Evolutionary conservation across 2,329 filamentous ascomycete species (phyloP).

Genomic region (Coleophoma crateriformis): DNA sequence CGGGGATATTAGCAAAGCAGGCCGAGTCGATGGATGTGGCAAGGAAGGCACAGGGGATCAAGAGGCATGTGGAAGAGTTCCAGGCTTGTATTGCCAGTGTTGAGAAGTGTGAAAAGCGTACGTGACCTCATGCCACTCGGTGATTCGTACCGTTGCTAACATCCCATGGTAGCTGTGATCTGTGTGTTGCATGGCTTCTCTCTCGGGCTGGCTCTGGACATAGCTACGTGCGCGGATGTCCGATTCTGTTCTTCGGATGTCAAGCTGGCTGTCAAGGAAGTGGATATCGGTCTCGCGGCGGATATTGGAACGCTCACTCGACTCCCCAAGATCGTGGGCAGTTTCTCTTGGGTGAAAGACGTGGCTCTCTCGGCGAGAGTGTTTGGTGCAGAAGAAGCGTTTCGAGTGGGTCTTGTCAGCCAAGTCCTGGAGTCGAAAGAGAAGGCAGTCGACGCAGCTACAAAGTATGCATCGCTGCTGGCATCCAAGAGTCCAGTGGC

Average conservation of each 20-base stretch:
- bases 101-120: constrained; percentile 85
- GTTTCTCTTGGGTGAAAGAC: constrained; percentile 72
- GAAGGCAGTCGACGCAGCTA: constrained; percentile 53
- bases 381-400: constrained; percentile 64
- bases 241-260: constrained; percentile 56
- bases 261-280: constrained; percentile 70
- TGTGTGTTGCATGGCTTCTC: constrained; percentile 74
- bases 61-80: constrained; percentile 71
- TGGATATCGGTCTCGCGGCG: constrained; percentile 75
- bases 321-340: constrained; percentile 68
- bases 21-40: constrained; percentile 47
- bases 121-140: constrained; percentile 23
- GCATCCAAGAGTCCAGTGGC: constrained; percentile 83
- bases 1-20: constrained; percentile 34
- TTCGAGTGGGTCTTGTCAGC: constrained; percentile 65
- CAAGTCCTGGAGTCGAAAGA: constrained; percentile 58
- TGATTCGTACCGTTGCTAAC: neutral
- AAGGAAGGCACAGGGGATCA: constrained; percentile 54
- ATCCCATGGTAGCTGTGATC: constrained; percentile 60
- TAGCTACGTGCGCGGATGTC: constrained; percentile 65
- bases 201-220: constrained; percentile 73
- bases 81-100: constrained; percentile 72
- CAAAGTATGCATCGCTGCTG: constrained; percentile 60
- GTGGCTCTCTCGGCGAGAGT: constrained; percentile 66
- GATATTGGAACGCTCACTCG: constrained; percentile 72